phyloP scores from a whole-genome alignment of 305 asterid genomes.

The Fraxinus xanthoxyloides region DNA sequence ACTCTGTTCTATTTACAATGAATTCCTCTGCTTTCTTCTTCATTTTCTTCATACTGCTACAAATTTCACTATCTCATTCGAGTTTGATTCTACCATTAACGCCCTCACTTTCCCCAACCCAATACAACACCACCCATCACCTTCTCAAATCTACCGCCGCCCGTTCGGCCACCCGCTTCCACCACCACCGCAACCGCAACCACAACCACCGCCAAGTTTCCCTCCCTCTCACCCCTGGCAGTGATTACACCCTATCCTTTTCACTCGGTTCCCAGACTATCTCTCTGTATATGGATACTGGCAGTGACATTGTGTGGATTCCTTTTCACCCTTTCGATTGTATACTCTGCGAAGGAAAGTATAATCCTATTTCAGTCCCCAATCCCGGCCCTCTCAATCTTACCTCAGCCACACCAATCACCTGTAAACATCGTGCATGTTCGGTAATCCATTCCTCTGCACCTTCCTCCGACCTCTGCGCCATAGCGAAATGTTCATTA shows the following conservation, averaged over 20 bases:
- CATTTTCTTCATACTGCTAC: constrained; percentile 9
- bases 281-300: constrained; percentile 91
- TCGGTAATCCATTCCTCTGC: constrained; percentile 63
- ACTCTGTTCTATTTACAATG: constrained; percentile 32
- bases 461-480: constrained; percentile 79
- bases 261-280: constrained; percentile 60
- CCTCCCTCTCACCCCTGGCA: constrained; percentile 76
- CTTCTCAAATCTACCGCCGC: constrained; percentile 72
- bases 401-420: constrained; percentile 45
- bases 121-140: constrained; percentile 52
- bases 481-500: constrained; percentile 73
- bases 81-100: constrained; percentile 51
- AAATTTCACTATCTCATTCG: constrained; percentile 13
- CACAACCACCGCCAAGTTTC: constrained; percentile 56
- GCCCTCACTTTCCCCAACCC: constrained; percentile 52
- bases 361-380: constrained; percentile 50
- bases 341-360: constrained; percentile 83
- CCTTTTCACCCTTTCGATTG: constrained; percentile 89
- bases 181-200: constrained; percentile 31
- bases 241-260: constrained; percentile 79
- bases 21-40: constrained; percentile 45
- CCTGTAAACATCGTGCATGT: constrained; percentile 73
- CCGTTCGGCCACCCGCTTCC: constrained; percentile 65
- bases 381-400: constrained; percentile 63
- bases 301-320: constrained; percentile 92